Base-by-base conservation (phyloP, 176 grass and related monocot genomes). In the Carex myosuroides region DNA sequence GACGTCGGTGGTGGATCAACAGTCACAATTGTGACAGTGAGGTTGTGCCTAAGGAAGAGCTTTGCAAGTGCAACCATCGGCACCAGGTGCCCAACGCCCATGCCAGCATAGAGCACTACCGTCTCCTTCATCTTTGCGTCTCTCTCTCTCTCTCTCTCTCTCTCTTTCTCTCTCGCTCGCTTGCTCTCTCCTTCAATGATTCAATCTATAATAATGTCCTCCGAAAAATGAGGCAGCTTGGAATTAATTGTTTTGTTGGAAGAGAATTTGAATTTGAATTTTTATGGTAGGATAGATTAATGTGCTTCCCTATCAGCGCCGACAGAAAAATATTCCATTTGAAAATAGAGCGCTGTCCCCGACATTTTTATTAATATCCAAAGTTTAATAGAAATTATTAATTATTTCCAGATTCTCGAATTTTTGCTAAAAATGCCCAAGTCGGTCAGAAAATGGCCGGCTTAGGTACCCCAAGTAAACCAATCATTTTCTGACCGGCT, bases 11-110 rank as follows among this genome's bases (percentile, higher is more conserved):
- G 89, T 20, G 87, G 83, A 7, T 89, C 79, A 14, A 82, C 20
- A 50, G 83, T 62, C 20, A 79, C 85, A 12, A 88, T 16, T 13
- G 86, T 86, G 75, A 88, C 81, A 30, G 61, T 64, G 13, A 88
- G 37, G 29, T 75, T 69, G 60, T 84, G 84, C 6, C 44, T 81
- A 24, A 82, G 53, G 82, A 95, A 90, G 53, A 89, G 60, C 60
- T 73, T 87, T 64, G 88, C 88, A n/a, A 94, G 86, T 64, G 89
- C 81, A 64, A 95, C 73, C 85, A 86, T 86, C 0, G 93, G 90
- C 46, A 81, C 86, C 8, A 89, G 83, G 68, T 91, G 90, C 37
- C 91, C 88, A 8, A 84, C 48, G 74, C 91, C 91, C 54, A 86
- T 20, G 20, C 82, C 60, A 1, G 88, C 80, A 67, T 92, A 90